These are phyloP conservation scores for Eutrema salsugineum DNA, from an alignment of 441 rosid genomes.

Conservation along the genomic window DNA sequence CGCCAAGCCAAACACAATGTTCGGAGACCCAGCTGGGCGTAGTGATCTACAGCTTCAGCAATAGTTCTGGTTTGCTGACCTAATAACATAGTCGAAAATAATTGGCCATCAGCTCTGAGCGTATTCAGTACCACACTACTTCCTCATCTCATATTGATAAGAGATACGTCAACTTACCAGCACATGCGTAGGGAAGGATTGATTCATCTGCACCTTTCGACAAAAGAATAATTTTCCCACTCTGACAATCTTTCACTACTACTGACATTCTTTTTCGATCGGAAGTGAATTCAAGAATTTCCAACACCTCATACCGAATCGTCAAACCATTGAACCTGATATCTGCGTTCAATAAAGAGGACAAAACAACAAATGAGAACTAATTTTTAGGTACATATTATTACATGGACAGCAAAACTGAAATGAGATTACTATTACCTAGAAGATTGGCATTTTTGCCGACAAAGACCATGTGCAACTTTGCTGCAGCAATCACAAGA, in stretches of 20 bases:
- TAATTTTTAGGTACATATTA: conserved; percentile 7
- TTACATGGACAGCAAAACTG: conserved; percentile 22
- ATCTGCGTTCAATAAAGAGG: conserved; percentile 46
- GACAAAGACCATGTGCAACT: conserved; percentile 78
- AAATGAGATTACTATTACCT: conserved; percentile 48
- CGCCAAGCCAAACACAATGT: conserved; percentile 98
- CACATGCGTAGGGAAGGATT: conserved; percentile 70
- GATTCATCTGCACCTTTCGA: conserved; percentile 99
- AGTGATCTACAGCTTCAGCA: conserved; percentile 89
- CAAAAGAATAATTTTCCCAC: conserved; percentile 74
- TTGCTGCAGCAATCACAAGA: conserved; percentile 93
- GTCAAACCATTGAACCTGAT: conserved; percentile 59
- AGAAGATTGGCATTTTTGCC: conserved; percentile 69
- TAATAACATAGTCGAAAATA: conserved; percentile 27
- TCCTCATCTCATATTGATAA: conserved; percentile 13
- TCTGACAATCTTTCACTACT: conserved; percentile 77
- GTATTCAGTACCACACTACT: not conserved
- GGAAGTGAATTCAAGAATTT: conserved; percentile 94
- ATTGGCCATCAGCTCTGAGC: conserved; percentile 8
- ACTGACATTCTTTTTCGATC: conserved; percentile 99
- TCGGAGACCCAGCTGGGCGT: conserved; percentile 90
- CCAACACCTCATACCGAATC: conserved; percentile 78
- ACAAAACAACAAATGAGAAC: conserved; percentile 13
- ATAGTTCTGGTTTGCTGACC: conserved; percentile 90
- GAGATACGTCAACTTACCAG: conserved; percentile 48